These are phyloP conservation scores for Hypholoma fasciculare DNA, from an alignment of 768 basidiomycete genomes.

Conservation along the genomic window DNA sequence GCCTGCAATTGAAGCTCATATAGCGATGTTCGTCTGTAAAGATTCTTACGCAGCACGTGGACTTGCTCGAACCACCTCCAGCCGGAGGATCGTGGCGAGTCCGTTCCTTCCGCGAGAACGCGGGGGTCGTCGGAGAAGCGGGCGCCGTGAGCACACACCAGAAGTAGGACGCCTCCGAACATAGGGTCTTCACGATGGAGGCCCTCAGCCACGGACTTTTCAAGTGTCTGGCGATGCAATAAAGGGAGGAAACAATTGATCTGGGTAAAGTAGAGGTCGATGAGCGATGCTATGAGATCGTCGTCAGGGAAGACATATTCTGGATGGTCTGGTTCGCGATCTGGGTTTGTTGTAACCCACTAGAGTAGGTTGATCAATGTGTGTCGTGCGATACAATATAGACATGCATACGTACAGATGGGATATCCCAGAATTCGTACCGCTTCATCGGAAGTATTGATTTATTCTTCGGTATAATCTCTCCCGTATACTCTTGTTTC, in stretches of 20 bases:
- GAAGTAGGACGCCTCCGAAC: slow-evolving; percentile 54
- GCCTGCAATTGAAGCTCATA: slow-evolving; percentile 73
- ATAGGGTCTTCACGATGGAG: slow-evolving; percentile 48
- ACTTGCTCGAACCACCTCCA: slow-evolving; percentile 73
- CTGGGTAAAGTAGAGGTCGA: slow-evolving; percentile 66
- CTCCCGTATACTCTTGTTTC: slow-evolving; percentile 48
- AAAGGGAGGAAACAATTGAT: slow-evolving; percentile 61
- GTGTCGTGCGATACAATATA: neutral
- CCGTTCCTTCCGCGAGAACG: slow-evolving; percentile 49
- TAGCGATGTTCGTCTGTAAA: slow-evolving; percentile 59
- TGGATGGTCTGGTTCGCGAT: slow-evolving; percentile 21
- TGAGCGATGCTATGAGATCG: slow-evolving; percentile 53
- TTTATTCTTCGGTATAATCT: slow-evolving; percentile 17
- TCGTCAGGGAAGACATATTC: slow-evolving; percentile 48
- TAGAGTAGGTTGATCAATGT: slow-evolving; percentile 7
- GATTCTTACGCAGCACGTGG: slow-evolving; percentile 56
- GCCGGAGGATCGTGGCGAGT: slow-evolving; percentile 45
- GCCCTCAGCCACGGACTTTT: slow-evolving; percentile 44
- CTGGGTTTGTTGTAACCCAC: slow-evolving; percentile 32
- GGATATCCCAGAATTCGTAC: slow-evolving; percentile 50
- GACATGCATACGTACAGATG: slow-evolving; percentile 34
- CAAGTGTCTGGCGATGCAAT: slow-evolving; percentile 73
- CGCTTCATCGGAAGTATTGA: slow-evolving; percentile 31
- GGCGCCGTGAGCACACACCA: slow-evolving; percentile 69
- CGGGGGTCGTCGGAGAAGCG: slow-evolving; percentile 62